A percentile compares a stretch with the other conserved stretches of the same genome.
phyloP scores from a whole-genome alignment of 495 filamentous ascomycete species.

The Hypoxylon trugodes region DNA sequence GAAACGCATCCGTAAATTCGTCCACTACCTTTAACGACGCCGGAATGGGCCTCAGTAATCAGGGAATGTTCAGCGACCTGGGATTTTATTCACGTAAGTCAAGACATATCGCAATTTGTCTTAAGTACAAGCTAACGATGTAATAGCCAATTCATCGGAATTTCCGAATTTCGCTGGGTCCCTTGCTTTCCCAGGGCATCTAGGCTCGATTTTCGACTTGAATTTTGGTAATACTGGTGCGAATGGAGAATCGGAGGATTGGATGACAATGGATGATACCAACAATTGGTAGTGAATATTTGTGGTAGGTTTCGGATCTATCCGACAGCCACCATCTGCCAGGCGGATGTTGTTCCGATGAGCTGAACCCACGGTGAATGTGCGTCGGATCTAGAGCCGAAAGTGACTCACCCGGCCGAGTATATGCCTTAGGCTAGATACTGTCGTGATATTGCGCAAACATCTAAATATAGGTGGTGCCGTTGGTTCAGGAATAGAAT shows the following conservation, averaged over 20 bases:
- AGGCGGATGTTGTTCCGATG: too few species aligned
- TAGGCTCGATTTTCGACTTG: background rate
- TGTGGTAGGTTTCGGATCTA: too few species aligned
- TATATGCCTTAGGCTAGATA: too few species aligned
- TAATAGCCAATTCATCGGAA: slow-evolving; percentile 3
- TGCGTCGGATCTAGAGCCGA: too few species aligned
- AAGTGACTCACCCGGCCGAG: too few species aligned
- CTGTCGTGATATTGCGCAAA: too few species aligned
- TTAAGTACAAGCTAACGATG: background rate
- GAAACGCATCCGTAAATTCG: background rate
- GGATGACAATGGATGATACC: slow-evolving; percentile 1
- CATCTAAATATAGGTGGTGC: too few species aligned
- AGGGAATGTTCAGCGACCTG: slow-evolving; percentile 9
- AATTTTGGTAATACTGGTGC: background rate
- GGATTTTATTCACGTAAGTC: slow-evolving; percentile 15
- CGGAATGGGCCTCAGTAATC: background rate
- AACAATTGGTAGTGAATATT: slow-evolving; percentile 7
- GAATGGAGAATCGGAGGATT: background rate
- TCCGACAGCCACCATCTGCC: too few species aligned
- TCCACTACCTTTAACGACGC: background rate
- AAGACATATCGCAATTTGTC: background rate
- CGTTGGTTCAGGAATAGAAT: too few species aligned
- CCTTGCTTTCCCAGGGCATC: background rate
- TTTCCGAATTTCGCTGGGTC: background rate
- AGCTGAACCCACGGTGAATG: too few species aligned